Evolutionary conservation across 768 basidiomycete species (phyloP).

Genomic region (Grammothele lineata): DNA sequence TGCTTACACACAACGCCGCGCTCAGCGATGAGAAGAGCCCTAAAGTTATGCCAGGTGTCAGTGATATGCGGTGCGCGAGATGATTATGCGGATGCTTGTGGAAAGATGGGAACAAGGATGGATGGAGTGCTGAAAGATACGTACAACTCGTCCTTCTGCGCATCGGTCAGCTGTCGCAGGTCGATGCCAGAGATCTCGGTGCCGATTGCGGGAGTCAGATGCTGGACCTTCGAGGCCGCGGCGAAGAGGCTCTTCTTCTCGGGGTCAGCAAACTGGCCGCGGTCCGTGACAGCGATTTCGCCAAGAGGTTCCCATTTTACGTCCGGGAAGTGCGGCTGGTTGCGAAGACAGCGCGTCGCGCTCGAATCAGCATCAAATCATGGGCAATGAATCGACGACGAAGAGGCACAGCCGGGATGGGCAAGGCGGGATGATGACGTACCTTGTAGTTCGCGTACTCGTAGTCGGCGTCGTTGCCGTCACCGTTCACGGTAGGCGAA

Average conservation of each 20-base stretch:
- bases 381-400: not conserved
- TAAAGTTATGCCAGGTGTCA: slow-evolving; percentile 22
- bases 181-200: slow-evolving; percentile 74
- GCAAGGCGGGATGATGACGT: slow-evolving; percentile 1
- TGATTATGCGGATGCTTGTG: too few relatives aligned
- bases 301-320: slow-evolving; percentile 61
- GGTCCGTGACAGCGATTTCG: slow-evolving; percentile 57
- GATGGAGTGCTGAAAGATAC: slow-evolving; percentile 27
- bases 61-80: too few relatives aligned
- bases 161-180: slow-evolving; percentile 57
- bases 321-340: slow-evolving; percentile 60
- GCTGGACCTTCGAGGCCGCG: slow-evolving; percentile 62
- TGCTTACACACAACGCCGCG: slow-evolving; percentile 70
- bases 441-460: slow-evolving; percentile 59
- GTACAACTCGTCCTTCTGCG: slow-evolving; percentile 79
- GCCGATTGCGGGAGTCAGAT: slow-evolving; percentile 70
- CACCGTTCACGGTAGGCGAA: slow-evolving; percentile 47
- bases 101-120: too few relatives aligned
- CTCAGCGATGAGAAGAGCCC: slow-evolving; percentile 71
- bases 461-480: slow-evolving; percentile 49
- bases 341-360: not conserved
- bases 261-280: slow-evolving; percentile 64
- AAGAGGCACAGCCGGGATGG: too few relatives aligned
- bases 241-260: slow-evolving; percentile 60
- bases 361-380: too few relatives aligned